Base-by-base conservation (phyloP, 2,329 filamentous ascomycete species). In the Penicillium nordicum region DNA sequence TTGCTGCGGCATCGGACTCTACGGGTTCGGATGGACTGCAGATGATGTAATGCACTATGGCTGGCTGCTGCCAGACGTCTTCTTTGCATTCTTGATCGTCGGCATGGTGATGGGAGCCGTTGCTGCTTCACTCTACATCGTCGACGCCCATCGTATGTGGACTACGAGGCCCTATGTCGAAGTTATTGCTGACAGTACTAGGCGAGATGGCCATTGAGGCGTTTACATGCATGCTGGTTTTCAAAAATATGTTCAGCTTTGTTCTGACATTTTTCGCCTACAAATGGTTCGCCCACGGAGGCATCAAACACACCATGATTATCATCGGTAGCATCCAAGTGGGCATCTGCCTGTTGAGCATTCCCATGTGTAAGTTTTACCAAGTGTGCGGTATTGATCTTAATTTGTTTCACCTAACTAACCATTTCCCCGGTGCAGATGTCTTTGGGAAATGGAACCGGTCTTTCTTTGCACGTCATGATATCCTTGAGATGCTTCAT, bases 231-330 rank as follows among this genome's bases (percentile, higher is more conserved):
- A 84, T 94, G 71, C 83, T 96, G 62, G 87, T 96, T 52, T 96
- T 97, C 80, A 97, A 97, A 76, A 96, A 97, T 74, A 83, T 97
- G 60, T 96, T 97, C 77, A 89, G 87, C 60, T 97, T 95, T 67
- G 84, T 86, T 7, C 78, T 97, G 54, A 96, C 92, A 0, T 95
- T 87, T 71, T 88, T 84, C 63, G 91, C 90, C 1, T 96, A 90
- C 67, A 80, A 92, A 55, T 97, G 93, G 92, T 80, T 96, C 27
- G 80, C 88, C 10, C 63, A 76, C 0, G 69, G 71, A 9, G 84
- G 84, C 1, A 84, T 85, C 57, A 80, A 82, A 45, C 67, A 67
- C 23, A 77, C 83, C 0, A 93, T 97, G 74, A 81, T 88, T 52
- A 81, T 84, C 21, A 82, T 96, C 45, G 87, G 84, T 1, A 88